A percentile compares a stretch with the other conserved stretches of the same genome.
These are phyloP conservation scores for Colletotrichum liriopes DNA, from an alignment of 2,329 filamentous ascomycete genomes.

Conservation along the genomic window DNA sequence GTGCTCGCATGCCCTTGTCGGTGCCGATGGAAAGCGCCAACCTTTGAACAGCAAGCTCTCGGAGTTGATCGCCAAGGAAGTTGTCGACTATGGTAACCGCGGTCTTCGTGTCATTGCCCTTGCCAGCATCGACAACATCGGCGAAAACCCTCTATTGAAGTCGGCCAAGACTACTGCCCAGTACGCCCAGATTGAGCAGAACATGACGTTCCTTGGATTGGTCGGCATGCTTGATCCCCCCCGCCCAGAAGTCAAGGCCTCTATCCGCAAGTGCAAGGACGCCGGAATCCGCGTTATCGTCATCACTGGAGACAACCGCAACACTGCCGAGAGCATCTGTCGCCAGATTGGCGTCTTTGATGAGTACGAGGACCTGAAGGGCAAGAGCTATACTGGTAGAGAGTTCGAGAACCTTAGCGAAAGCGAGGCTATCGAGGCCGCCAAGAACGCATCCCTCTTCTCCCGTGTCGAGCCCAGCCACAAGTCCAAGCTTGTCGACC, in stretches of 20 bases:
- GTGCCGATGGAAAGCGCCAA: slow-evolving; percentile 83
- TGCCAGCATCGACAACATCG: slow-evolving; percentile 85
- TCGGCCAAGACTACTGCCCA: slow-evolving; percentile 87
- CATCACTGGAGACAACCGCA: slow-evolving; percentile 98
- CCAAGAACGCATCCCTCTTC: slow-evolving; percentile 90
- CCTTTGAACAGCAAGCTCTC: slow-evolving; percentile 79
- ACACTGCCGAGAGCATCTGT: slow-evolving; percentile 98
- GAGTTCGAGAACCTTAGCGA: slow-evolving; percentile 92
- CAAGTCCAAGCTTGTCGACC: slow-evolving; percentile 98
- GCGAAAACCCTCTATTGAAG: slow-evolving; percentile 77
- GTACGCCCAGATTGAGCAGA: slow-evolving; percentile 90
- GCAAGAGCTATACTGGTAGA: slow-evolving; percentile 95
- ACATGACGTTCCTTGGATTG: slow-evolving; percentile 93
- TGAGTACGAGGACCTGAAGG: slow-evolving; percentile 82
- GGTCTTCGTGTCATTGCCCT: slow-evolving; percentile 96
- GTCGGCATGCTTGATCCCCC: slow-evolving; percentile 98
- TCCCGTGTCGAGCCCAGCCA: slow-evolving; percentile 95
- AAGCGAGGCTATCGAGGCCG: slow-evolving; percentile 85
- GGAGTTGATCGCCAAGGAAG: slow-evolving; percentile 81
- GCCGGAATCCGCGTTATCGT: slow-evolving; percentile 98
- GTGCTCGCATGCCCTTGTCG: slow-evolving; percentile 86
- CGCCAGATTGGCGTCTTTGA: slow-evolving; percentile 96
- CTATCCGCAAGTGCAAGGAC: slow-evolving; percentile 90
- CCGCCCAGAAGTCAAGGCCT: slow-evolving; percentile 88
- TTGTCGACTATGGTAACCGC: slow-evolving; percentile 91